A percentile compares a stretch with the other conserved stretches of the same genome.
Conservation (phyloP, 768 basidiomycete species). For the Agaricus blazei region DNA sequence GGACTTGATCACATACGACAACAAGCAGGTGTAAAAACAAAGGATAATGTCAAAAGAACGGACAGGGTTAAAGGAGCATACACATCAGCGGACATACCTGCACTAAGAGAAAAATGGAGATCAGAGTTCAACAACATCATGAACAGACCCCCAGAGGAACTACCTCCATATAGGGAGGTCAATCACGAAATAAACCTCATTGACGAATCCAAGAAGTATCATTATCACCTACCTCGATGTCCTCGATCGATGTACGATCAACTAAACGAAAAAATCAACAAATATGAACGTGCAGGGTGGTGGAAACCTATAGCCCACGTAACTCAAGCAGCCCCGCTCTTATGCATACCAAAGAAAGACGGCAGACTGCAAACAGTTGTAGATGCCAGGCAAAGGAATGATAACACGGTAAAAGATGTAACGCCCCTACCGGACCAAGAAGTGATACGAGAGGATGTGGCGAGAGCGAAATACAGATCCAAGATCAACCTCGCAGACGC, state of each 20-base stretch:
- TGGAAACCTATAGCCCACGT: conserved; percentile 23
- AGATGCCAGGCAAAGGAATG: conserved; percentile 29
- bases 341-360: conserved; percentile 22
- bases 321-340: conserved; percentile 23
- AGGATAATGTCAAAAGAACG: not conserved
- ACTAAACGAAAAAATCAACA: not conserved
- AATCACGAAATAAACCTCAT: conserved; percentile 33
- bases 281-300: conserved; percentile 25
- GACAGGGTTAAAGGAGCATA: not conserved
- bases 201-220: conserved; percentile 25
- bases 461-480: conserved; percentile 20
- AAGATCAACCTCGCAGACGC: conserved; percentile 33
- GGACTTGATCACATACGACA: not conserved
- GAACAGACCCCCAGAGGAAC: conserved; percentile 13
- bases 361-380: conserved; percentile 22
- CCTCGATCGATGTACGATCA: not conserved
- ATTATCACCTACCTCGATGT: conserved; percentile 20
- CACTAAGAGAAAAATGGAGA: conserved; percentile 13
- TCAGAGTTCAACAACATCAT: conserved; percentile 19
- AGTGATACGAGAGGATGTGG: conserved; percentile 25
- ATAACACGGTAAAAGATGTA: conserved; percentile 27
- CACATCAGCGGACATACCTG: not conserved
- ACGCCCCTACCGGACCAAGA: conserved; percentile 20
- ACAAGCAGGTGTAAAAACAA: no score
- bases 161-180: conserved; percentile 29